Percentiles rank a stretch among this genome's conserved stretches.
phyloP scores from a whole-genome alignment of 1,284 basidiomycete genomes.

The Ceratobasidium sp. region DNA sequence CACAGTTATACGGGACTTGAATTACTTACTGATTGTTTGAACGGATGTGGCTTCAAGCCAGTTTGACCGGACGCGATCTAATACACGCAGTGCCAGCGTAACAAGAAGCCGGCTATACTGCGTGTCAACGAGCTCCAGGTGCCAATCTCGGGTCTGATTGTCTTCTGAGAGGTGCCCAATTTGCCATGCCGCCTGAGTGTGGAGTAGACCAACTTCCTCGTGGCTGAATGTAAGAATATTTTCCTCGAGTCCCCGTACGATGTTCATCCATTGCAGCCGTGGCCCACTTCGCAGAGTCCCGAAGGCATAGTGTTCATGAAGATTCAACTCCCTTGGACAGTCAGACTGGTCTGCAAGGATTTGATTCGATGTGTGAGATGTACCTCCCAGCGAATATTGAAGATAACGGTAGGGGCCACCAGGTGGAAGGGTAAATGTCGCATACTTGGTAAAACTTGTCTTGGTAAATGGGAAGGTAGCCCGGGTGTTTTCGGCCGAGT shows the following conservation, averaged over 20 bases:
- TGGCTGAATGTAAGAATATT: constrained; percentile 56
- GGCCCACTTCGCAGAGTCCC: constrained; percentile 59
- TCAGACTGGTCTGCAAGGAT: constrained; percentile 59
- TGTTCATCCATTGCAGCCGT: constrained; percentile 63
- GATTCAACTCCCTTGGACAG: constrained; percentile 55
- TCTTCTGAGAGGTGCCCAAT: constrained; percentile 35
- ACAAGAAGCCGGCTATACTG: constrained; percentile 25
- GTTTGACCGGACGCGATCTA: constrained; percentile 35
- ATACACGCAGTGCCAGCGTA: not conserved
- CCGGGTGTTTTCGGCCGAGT: constrained; percentile 41
- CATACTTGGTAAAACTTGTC: constrained; percentile 50
- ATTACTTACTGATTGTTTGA: constrained; percentile 4
- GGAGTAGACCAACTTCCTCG: constrained; percentile 58
- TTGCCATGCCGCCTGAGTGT: constrained; percentile 56
- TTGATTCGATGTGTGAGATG: constrained; percentile 59
- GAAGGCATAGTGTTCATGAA: constrained; percentile 62
- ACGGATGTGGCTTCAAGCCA: constrained; percentile 36
- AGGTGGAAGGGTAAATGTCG: constrained; percentile 53
- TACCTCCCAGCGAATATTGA: constrained; percentile 56
- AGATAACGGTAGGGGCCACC: constrained; percentile 56
- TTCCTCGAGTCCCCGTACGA: constrained; percentile 58
- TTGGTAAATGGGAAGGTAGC: constrained; percentile 44
- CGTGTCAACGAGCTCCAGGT: constrained; percentile 9
- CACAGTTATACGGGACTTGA: not conserved
- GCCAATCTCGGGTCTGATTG: constrained; percentile 24